Evolutionary conservation across 495 filamentous ascomycete species (phyloP), one percentile per base, ranked within the genome.

Genomic region (Daldinia bambusicola): DNA sequence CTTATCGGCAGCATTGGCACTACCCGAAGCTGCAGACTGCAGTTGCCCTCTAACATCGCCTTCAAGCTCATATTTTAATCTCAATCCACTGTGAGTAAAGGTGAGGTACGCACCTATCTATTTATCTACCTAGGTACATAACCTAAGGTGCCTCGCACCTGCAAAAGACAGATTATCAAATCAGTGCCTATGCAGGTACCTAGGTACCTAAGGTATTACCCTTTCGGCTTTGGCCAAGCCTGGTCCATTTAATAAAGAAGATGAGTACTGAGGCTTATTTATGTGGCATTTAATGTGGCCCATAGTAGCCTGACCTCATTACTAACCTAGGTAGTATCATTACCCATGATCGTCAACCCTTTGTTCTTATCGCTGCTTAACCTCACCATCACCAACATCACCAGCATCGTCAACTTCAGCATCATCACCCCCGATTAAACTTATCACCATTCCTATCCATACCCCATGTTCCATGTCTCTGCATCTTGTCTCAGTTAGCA

Each of bases 401-500:
- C 26, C 26, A n/a, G n/a, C n/a, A n/a, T n/a, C n/a, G n/a, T n/a
- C n/a, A n/a, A n/a, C n/a, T n/a, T n/a, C n/a, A n/a, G n/a, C n/a
- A 26, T 26, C 26, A 26, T 26, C 26, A 26, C 26, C 26, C 30
- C 40, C 31, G 38, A 67, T 59, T 65, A 36, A 20, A 69, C 26
- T 38, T 48, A 40, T 50, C 55, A 0, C 34, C 9, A 36, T 36
- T 36, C 34, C 6, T 36, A 6, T 36, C 5, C 34, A 36, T 36
- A 36, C 7, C 34, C 45, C 43, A 7, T 38, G 56, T 48, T 10
- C 43, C 7, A 55, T 48, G 38, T 40, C 53, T 60, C 2, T 37
- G 53, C 32, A 10, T 63, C 12, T 30, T 36, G 63, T 67, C 65
- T 68, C n/a, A 72, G 63, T 55, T 67, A 72, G 52, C 45, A 57